Evolutionary conservation across 2,329 filamentous ascomycete species (phyloP).

Genomic region (Pseudocercospora vitis): DNA sequence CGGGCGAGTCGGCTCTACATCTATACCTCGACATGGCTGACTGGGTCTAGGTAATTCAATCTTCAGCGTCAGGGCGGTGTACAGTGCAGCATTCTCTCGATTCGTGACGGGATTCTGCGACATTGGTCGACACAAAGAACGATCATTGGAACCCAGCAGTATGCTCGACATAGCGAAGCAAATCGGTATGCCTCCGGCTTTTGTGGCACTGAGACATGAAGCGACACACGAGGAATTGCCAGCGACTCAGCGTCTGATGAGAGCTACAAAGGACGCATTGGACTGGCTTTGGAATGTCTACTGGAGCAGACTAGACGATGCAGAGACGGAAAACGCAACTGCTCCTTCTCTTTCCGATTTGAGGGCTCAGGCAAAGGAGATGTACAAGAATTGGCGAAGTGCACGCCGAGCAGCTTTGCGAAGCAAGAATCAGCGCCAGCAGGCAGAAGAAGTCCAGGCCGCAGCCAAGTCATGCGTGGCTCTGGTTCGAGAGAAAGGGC

Average conservation of each 20-base stretch:
- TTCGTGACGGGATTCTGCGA: constrained; percentile 82
- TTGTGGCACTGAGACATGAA: constrained; percentile 87
- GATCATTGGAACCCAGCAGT: constrained; percentile 60
- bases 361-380: constrained; percentile 31
- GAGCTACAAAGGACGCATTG: constrained; percentile 68
- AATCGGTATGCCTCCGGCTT: constrained; percentile 70
- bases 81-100: constrained; percentile 66
- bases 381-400: constrained; percentile 32
- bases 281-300: constrained; percentile 89
- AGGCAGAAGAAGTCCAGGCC: constrained; percentile 13
- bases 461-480: constrained; percentile 17
- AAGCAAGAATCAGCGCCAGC: constrained; percentile 32
- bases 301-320: constrained; percentile 60
- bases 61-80: constrained; percentile 67
- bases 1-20: neutral
- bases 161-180: constrained; percentile 72
- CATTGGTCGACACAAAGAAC: constrained; percentile 63
- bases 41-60: constrained; percentile 42
- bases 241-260: constrained; percentile 68
- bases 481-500: constrained; percentile 13
- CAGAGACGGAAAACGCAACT: constrained; percentile 28
- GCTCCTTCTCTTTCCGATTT: constrained; percentile 38
- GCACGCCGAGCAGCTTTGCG: constrained; percentile 35
- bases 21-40: neutral
- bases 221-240: constrained; percentile 88